Evolutionary conservation across 2,329 filamentous ascomycete species (phyloP).

Genomic region (Neopestalotiopsis sp.): DNA sequence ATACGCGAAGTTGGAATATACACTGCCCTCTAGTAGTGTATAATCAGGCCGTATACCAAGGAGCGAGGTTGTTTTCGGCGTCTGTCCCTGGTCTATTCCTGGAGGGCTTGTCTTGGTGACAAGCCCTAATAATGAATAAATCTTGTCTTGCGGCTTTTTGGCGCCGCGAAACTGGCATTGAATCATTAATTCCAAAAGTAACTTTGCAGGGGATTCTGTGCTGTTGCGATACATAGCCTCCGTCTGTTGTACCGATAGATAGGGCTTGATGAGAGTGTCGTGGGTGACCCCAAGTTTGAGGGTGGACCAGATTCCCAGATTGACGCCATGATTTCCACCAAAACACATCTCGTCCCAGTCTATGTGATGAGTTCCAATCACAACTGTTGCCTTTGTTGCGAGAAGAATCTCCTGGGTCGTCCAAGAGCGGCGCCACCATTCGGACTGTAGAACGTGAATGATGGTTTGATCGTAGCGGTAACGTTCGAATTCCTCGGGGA

Average conservation of each 20-base stretch:
- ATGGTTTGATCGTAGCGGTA: conserved; percentile 2
- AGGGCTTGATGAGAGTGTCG: not conserved
- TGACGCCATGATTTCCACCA: conserved; percentile 19
- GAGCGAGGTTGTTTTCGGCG: not conserved
- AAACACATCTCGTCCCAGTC: conserved; percentile 20
- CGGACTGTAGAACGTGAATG: conserved; percentile 9
- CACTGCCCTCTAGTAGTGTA: not conserved
- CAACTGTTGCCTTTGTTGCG: conserved; percentile 18
- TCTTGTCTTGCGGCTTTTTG: conserved; percentile 14
- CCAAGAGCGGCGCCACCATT: conserved; percentile 24
- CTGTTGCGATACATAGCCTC: not conserved
- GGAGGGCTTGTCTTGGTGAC: not conserved
- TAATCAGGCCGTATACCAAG: conserved; percentile 14
- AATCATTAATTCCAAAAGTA: conserved; percentile 9
- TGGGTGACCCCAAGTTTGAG: conserved; percentile 3
- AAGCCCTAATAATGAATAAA: conserved; percentile 16
- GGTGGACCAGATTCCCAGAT: conserved; percentile 19
- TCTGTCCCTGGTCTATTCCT: not conserved
- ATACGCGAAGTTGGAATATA: conserved; percentile 6
- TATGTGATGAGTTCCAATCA: conserved; percentile 17
- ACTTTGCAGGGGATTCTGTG: conserved; percentile 1
- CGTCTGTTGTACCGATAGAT: not conserved
- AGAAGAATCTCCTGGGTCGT: conserved; percentile 23
- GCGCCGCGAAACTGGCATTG: conserved; percentile 12
- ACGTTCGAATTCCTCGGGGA: not conserved